phyloP scores from a whole-genome alignment of 2,329 filamentous ascomycete genomes.

The Paracamarosporium sp. region DNA sequence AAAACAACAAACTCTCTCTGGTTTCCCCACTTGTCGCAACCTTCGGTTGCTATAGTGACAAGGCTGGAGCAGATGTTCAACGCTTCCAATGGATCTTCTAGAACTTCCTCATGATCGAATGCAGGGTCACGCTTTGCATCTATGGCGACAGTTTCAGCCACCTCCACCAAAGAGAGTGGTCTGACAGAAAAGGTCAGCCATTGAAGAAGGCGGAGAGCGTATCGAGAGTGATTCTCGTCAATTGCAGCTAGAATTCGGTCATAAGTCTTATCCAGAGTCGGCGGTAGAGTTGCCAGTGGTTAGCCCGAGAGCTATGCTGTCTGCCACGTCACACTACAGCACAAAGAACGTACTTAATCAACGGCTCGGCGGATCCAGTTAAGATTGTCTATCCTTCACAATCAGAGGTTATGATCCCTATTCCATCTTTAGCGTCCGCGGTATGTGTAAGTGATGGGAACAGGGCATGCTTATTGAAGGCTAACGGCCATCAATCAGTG shows the following conservation, averaged over 20 bases:
- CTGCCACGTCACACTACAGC: too few species aligned
- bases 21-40: slow-evolving; percentile 2
- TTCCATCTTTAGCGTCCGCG: too few species aligned
- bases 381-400: too few species aligned
- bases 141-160: slow-evolving; percentile 14
- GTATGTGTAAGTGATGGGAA: too few species aligned
- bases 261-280: slow-evolving; percentile 22
- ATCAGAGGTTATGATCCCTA: too few species aligned
- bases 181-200: slow-evolving; percentile 12
- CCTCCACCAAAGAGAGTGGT: slow-evolving; percentile 14
- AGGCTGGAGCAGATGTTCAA: slow-evolving; percentile 33
- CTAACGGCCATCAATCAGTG: too few species aligned
- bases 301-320: too few species aligned
- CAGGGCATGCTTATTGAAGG: too few species aligned
- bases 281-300: slow-evolving; percentile 13
- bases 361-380: too few species aligned
- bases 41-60: slow-evolving; percentile 14
- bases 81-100: slow-evolving; percentile 32
- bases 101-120: slow-evolving; percentile 34
- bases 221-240: not conserved
- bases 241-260: slow-evolving; percentile 16
- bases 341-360: too few species aligned
- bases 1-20: slow-evolving; percentile 12
- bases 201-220: slow-evolving; percentile 10
- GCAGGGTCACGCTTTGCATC: slow-evolving; percentile 21